phyloP scores from a whole-genome alignment of 2,329 filamentous ascomycete genomes.

The Ascochyta fabae region DNA sequence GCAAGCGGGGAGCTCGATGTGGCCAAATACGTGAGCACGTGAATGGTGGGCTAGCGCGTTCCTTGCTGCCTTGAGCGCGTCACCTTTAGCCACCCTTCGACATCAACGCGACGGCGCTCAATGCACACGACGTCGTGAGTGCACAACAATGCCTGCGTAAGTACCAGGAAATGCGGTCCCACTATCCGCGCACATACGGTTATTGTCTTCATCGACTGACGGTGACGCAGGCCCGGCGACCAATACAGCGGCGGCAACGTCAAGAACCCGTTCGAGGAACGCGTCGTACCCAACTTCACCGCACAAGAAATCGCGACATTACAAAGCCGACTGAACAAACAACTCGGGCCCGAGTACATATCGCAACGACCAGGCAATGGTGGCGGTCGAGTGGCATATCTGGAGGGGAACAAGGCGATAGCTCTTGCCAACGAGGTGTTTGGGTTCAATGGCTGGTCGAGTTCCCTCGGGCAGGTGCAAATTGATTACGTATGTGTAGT shows the following conservation, averaged over 20 bases:
- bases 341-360: constrained; percentile 94
- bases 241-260: constrained; percentile 47
- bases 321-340: constrained; percentile 85
- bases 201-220: constrained; percentile 21
- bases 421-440: constrained; percentile 94
- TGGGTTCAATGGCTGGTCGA: constrained; percentile 97
- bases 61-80: constrained; percentile 36
- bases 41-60: constrained; percentile 26
- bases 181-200: not conserved
- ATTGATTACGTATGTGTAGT: constrained; percentile 79
- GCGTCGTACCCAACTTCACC: constrained; percentile 78
- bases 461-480: constrained; percentile 90
- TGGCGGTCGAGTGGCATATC: constrained; percentile 87
- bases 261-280: constrained; percentile 83
- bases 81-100: constrained; percentile 37
- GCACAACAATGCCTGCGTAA: constrained; percentile 46
- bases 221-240: constrained; percentile 43
- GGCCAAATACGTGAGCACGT: constrained; percentile 6
- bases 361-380: constrained; percentile 83
- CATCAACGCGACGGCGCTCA: constrained; percentile 27
- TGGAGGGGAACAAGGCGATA: constrained; percentile 96
- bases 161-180: constrained; percentile 13
- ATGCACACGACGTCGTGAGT: constrained; percentile 34
- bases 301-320: constrained; percentile 90
- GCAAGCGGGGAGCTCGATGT: not conserved